These are phyloP conservation scores for Microbotryum saponariae DNA, from an alignment of 1,284 basidiomycete species.

Conservation along the genomic window DNA sequence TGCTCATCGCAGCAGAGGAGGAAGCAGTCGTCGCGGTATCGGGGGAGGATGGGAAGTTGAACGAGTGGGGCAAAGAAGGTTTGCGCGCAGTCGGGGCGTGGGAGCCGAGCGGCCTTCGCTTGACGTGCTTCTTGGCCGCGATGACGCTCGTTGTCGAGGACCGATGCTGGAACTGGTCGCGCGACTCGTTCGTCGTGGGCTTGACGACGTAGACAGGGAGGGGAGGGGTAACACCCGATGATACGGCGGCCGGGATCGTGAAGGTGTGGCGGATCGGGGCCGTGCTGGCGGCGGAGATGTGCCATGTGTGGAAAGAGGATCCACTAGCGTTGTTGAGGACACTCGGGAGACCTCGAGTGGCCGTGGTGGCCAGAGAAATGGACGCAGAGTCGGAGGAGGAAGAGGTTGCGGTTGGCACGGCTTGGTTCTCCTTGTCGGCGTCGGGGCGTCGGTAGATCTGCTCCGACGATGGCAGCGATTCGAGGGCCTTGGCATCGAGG, in stretches of 20 bases:
- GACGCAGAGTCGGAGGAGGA: background rate
- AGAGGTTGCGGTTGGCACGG: too few species aligned
- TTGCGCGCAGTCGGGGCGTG: slow-evolving; percentile 31
- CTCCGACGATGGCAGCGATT: too few species aligned
- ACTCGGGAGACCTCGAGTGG: background rate
- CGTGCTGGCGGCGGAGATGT: background rate
- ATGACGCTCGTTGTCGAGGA: slow-evolving; percentile 23
- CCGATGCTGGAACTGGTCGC: slow-evolving; percentile 11
- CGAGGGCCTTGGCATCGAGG: too few species aligned
- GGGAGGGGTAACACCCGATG: background rate
- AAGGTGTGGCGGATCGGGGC: background rate
- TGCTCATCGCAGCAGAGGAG: background rate
- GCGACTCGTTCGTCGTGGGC: background rate
- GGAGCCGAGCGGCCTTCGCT: slow-evolving; percentile 27
- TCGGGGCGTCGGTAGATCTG: too few species aligned
- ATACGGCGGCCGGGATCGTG: background rate
- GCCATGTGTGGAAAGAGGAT: background rate
- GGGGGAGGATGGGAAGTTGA: slow-evolving; percentile 28
- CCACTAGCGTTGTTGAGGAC: background rate
- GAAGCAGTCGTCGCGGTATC: background rate
- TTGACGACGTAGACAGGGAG: background rate
- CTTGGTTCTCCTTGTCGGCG: too few species aligned
- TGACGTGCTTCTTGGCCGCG: slow-evolving; percentile 31
- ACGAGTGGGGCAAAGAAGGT: slow-evolving; percentile 24
- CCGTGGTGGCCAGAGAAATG: background rate